phyloP scores from a whole-genome alignment of 2,329 filamentous ascomycete species.

The Clarireedia paspali region DNA sequence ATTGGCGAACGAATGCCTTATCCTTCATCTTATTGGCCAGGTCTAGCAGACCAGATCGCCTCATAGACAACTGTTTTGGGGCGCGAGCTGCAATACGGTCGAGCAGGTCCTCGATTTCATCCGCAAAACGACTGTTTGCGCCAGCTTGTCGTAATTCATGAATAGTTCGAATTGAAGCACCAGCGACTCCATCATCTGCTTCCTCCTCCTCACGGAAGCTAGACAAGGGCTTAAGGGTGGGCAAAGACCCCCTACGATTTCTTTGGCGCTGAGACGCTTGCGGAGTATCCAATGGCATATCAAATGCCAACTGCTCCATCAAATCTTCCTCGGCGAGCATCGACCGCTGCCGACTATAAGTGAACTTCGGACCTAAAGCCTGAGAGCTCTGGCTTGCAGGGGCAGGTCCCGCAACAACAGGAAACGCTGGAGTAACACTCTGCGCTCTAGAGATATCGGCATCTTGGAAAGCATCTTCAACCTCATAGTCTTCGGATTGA shows the following conservation, averaged over 20 bases:
- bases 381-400: slow-evolving; percentile 23
- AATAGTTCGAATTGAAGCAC: slow-evolving; percentile 49
- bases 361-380: slow-evolving; percentile 26
- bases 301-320: slow-evolving; percentile 25
- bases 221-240: slow-evolving; percentile 20
- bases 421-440: slow-evolving; percentile 12
- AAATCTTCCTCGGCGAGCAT: slow-evolving; percentile 29
- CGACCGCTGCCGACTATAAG: slow-evolving; percentile 29
- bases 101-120: slow-evolving; percentile 57
- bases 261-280: slow-evolving; percentile 15
- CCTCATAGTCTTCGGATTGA: slow-evolving; percentile 9
- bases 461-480: slow-evolving; percentile 1
- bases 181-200: slow-evolving; percentile 19
- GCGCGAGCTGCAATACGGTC: slow-evolving; percentile 49
- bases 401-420: slow-evolving; percentile 3
- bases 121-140: slow-evolving; percentile 57
- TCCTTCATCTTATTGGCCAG: slow-evolving; percentile 51
- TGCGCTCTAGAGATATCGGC: slow-evolving; percentile 11
- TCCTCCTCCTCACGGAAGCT: slow-evolving; percentile 27
- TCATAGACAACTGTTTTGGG: slow-evolving; percentile 40
- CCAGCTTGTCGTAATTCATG: slow-evolving; percentile 60
- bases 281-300: slow-evolving; percentile 20
- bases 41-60: slow-evolving; percentile 52
- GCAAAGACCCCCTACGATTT: slow-evolving; percentile 22
- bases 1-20: slow-evolving; percentile 58